Evolutionary conservation across 176 grass and related monocot species (phyloP), one percentile per base, ranked within the genome.

Genomic region (Musa troglodytarum): DNA sequence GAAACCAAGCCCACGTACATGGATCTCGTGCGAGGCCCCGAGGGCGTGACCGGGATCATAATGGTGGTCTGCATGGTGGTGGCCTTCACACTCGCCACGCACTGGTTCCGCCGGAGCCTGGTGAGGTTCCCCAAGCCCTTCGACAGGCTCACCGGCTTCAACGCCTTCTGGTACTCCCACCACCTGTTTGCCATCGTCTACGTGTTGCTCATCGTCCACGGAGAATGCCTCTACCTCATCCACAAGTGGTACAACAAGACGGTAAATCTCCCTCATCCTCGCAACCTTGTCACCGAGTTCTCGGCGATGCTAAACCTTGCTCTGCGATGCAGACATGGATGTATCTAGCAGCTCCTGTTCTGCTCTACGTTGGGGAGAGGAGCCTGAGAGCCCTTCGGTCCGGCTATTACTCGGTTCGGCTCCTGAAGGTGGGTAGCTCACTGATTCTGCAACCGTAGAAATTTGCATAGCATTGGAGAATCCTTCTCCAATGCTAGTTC

Each of bases 111-210:
- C 20, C 91, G 88, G 65, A 99, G 86, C 66, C 63, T 95, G 28
- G 91, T 99, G 54, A 99, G 89, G 85, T 81, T 99, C 81, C 96
- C 96, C 59, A 92, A 82, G 53, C 96, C 96, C 77, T 86, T 99
- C 11, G 88, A 99, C 83, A 92, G 88, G 82, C 71, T 99, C 50
- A 94, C 96, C 8, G 96, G 96, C 34, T 99, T 95, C 79, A 99
- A 99, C 88, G 96, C 96, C 63, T 99, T 99, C 71, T 99, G 96
- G 96, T 99, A 99, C 70, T 99, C 96, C 16, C 96, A 99, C 72
- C 96, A 99, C 78, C 81, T 99, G 63, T 89, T 99, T 51, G 77
- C 80, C 71, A 77, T 99, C 79, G 96, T 99, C 25, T 99, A 99
- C 53, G 53, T 99, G 14, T 80, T 87, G 16, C 79, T 99, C 68